Conservation (phyloP, 2,329 filamentous ascomycete genomes). For the Colletotrichum gigasporum region DNA sequence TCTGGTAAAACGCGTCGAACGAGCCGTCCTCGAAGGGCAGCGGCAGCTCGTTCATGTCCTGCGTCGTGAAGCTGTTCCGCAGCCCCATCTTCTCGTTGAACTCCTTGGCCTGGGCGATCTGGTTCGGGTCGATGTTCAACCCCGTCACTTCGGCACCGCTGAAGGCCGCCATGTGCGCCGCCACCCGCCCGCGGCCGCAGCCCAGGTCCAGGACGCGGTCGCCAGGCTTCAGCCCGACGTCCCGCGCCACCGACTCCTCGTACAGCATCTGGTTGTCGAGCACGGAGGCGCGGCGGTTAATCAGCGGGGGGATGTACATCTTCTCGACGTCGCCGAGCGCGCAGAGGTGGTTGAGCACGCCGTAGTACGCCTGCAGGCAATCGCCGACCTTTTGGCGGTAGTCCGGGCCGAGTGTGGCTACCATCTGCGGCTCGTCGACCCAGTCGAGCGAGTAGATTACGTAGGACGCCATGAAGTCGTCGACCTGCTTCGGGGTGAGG, state of each 20-base stretch:
- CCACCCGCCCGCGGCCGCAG: constrained; percentile 62
- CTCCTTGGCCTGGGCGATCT: constrained; percentile 54
- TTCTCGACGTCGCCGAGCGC: constrained; percentile 65
- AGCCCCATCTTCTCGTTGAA: constrained; percentile 56
- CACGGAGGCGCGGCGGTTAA: constrained; percentile 59
- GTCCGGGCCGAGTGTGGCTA: constrained; percentile 54
- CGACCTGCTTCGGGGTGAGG: constrained; percentile 59
- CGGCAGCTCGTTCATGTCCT: constrained; percentile 61
- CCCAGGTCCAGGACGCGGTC: constrained; percentile 61
- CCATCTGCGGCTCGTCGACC: constrained; percentile 59
- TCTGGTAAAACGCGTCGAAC: constrained; percentile 66
- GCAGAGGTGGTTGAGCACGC: constrained; percentile 63
- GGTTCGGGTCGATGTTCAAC: constrained; percentile 64
- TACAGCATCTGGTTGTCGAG: constrained; percentile 63
- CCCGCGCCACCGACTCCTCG: constrained; percentile 58
- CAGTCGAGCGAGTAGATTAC: constrained; percentile 66
- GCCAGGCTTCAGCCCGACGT: constrained; percentile 55
- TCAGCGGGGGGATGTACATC: constrained; percentile 65
- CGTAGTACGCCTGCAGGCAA: constrained; percentile 61
- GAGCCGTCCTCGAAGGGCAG: constrained; percentile 58
- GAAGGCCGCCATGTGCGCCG: constrained; percentile 61
- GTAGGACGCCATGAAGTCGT: constrained; percentile 66
- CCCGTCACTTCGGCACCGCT: constrained; percentile 58
- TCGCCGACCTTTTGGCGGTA: constrained; percentile 61
- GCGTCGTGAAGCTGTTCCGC: constrained; percentile 56